These are phyloP conservation scores for Phytophthora sojae DNA, from an alignment of 352 stramenopile species.

Conservation along the genomic window DNA sequence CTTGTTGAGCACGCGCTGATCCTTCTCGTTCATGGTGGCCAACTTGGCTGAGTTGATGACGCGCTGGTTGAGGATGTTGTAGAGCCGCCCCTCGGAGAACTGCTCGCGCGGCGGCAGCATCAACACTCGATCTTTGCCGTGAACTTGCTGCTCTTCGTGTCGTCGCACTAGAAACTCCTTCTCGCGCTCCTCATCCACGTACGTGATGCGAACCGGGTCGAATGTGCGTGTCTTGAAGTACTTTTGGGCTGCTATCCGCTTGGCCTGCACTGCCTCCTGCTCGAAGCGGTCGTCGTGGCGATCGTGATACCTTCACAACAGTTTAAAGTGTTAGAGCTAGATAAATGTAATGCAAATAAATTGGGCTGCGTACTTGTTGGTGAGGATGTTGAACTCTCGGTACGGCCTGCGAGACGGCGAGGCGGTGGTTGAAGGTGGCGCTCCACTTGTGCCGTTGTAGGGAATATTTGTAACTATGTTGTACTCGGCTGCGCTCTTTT, in stretches of 20 bases:
- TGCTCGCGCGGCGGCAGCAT: constrained; percentile 68
- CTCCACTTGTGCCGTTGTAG: constrained; percentile 15
- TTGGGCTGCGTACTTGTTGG: constrained; percentile 61
- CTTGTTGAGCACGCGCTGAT: constrained; percentile 60
- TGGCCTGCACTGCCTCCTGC: constrained; percentile 47
- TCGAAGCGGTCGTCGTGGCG: constrained; percentile 52
- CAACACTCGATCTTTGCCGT: constrained; percentile 60
- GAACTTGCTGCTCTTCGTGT: constrained; percentile 46
- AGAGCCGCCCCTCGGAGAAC: constrained; percentile 72
- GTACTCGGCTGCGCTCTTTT: constrained; percentile 51
- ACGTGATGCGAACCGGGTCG: constrained; percentile 68
- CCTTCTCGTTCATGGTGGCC: constrained; percentile 45
- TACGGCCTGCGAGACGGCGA: constrained; percentile 44
- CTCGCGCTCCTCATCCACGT: constrained; percentile 68
- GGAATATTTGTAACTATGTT: constrained; percentile 75
- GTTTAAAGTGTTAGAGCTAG: constrained; percentile 15
- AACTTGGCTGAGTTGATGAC: constrained; percentile 65
- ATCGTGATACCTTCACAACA: constrained; percentile 54
- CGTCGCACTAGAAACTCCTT: constrained; percentile 50
- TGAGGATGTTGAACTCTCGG: constrained; percentile 80
- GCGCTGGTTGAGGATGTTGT: constrained; percentile 82
- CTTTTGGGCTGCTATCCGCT: constrained; percentile 62
- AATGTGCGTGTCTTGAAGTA: constrained; percentile 76
- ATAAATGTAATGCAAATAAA: background rate
- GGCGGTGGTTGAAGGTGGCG: constrained; percentile 8